phyloP scores from a whole-genome alignment of 305 asterid species.

The Salvia sclarea region DNA sequence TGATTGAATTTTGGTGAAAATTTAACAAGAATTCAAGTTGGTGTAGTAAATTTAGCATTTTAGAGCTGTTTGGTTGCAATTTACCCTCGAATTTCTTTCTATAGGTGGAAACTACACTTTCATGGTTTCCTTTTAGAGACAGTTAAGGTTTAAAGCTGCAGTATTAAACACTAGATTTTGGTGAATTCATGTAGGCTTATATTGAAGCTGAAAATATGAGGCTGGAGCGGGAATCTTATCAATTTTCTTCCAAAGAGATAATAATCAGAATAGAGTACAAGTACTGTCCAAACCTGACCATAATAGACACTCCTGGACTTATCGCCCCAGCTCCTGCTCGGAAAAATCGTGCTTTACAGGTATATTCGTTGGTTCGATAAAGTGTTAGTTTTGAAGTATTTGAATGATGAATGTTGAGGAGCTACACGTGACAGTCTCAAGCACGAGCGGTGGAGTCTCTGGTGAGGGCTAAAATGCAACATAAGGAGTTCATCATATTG shows the following conservation, averaged over 20 bases:
- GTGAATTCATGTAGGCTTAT: slow-evolving; percentile 56
- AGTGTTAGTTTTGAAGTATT: slow-evolving; percentile 12
- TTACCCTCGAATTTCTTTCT: neutral
- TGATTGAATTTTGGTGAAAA: neutral
- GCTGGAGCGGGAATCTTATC: slow-evolving; percentile 81
- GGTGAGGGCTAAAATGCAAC: slow-evolving; percentile 96
- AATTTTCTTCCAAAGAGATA: slow-evolving; percentile 86
- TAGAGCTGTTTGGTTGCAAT: neutral
- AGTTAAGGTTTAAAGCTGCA: slow-evolving; percentile 6
- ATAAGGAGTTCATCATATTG: slow-evolving; percentile 87
- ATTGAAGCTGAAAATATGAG: slow-evolving; percentile 98
- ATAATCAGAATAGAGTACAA: slow-evolving; percentile 83
- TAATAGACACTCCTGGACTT: slow-evolving; percentile 97
- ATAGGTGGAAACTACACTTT: neutral
- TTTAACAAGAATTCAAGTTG: neutral
- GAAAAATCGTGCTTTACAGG: slow-evolving; percentile 93
- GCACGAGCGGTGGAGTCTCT: slow-evolving; percentile 94
- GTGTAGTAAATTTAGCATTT: neutral
- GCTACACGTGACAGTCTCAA: slow-evolving; percentile 61
- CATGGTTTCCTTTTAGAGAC: neutral
- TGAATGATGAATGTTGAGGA: slow-evolving; percentile 31
- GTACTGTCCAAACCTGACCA: slow-evolving; percentile 91
- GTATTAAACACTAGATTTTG: neutral
- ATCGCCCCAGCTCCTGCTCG: slow-evolving; percentile 95
- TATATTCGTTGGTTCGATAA: slow-evolving; percentile 15